Evolutionary conservation across 2,329 filamentous ascomycete genomes (phyloP).

Genomic region (Immersiporthe knoxdaviesiana): DNA sequence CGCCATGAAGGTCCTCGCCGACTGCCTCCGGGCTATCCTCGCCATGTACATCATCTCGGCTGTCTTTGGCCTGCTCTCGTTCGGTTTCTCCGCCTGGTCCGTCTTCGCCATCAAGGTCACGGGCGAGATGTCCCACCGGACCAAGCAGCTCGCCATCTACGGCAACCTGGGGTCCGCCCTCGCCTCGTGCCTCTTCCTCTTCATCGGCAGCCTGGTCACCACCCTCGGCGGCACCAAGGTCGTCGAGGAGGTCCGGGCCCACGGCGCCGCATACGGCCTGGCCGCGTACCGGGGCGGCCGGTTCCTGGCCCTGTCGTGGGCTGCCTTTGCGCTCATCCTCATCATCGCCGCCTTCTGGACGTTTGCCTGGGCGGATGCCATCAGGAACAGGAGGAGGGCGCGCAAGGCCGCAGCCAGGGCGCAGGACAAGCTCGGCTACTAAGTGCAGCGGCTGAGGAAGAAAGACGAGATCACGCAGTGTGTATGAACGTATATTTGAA

Average conservation of each 20-base stretch:
- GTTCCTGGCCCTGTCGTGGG: slow-evolving; percentile 53
- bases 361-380: slow-evolving; percentile 5
- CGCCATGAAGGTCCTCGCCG: slow-evolving; percentile 28
- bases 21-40: slow-evolving; percentile 28
- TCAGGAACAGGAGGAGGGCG: neutral
- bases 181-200: slow-evolving; percentile 43
- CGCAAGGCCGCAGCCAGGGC: neutral
- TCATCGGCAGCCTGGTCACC: slow-evolving; percentile 48
- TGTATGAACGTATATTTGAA: neutral
- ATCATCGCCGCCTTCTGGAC: slow-evolving; percentile 46
- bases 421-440: slow-evolving; percentile 1
- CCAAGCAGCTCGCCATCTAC: slow-evolving; percentile 15
- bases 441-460: neutral
- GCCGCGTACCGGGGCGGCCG: slow-evolving; percentile 47
- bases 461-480: neutral
- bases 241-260: slow-evolving; percentile 45
- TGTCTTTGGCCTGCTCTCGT: slow-evolving; percentile 27
- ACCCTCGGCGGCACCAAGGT: slow-evolving; percentile 48
- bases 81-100: slow-evolving; percentile 29
- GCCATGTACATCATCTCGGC: slow-evolving; percentile 32
- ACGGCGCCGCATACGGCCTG: slow-evolving; percentile 49
- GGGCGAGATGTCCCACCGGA: slow-evolving; percentile 7
- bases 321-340: slow-evolving; percentile 50
- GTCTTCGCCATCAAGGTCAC: slow-evolving; percentile 25
- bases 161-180: slow-evolving; percentile 45